Evolutionary conservation across 2,329 filamentous ascomycete genomes (phyloP), one percentile per base, ranked within the genome.

Genomic region (Parafenestella ontariensis): DNA sequence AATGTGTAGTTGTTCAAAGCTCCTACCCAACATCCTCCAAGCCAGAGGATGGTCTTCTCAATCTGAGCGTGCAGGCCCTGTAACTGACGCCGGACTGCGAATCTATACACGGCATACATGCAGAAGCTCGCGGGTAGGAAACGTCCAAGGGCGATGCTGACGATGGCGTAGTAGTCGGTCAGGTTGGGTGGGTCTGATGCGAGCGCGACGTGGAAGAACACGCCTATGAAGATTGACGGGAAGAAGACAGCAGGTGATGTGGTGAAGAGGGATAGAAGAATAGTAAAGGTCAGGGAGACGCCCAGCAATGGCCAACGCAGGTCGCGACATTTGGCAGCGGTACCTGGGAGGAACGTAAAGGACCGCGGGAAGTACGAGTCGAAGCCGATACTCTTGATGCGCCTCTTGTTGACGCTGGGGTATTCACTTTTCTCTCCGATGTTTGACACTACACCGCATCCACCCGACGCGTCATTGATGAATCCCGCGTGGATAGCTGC

Each of bases 1-100:
- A 99, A 91, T 0, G 95, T 98, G 76, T 97, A 96, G 77, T 98
- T 98, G 69, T 94, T 94, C 62, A 99, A 78, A 1, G 91, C 89
- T 15, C 93, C 95, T 34, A 97, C 86, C 89, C 96, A 99, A 70
- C 90, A 92, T 7, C 87, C 89, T 1, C 93, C 93, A 0, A 99
- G 81, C 89, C 92, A 98, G 24, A 98, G 82, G 2, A 98, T 77
- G 0, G 92, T 91, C 81, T 96, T 97, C 70, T 96, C 94, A 39
- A 96, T 67, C 71, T 96, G 94, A 0, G 93, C 92, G 0, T 86
- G 89, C 2, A 97, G 82, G 1, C 87, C 88, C 1, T 75, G 77
- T 23, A 96, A 83, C 1, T 90, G 87, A 41, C 90, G 88, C 4
- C 86, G 82, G 9, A 95, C 84, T 49, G 93, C 93, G 73, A 90